Conservation (phyloP, 495 filamentous ascomycete species). For the Glutinoglossum americanum region DNA sequence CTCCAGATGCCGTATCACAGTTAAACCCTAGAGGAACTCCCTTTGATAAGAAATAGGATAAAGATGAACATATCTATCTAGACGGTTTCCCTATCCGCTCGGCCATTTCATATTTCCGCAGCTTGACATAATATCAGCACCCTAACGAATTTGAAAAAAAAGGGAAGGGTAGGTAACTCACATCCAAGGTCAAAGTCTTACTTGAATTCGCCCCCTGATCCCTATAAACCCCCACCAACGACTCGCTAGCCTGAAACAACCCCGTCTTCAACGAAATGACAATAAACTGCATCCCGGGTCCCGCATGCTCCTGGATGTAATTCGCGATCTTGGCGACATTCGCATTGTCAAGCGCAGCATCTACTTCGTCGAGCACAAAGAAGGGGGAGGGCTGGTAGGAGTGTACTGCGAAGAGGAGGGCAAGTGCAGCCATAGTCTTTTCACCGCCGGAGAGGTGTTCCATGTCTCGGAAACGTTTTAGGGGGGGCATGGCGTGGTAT, state of each 20-base stretch:
- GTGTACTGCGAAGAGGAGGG: conserved; percentile 88
- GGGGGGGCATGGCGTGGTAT: conserved; percentile 94
- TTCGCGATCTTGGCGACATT: conserved; percentile 89
- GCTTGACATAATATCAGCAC: not conserved
- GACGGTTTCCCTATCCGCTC: not conserved
- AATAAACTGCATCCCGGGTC: conserved; percentile 97
- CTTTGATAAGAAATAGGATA: too few relatives aligned
- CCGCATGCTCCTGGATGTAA: conserved; percentile 83
- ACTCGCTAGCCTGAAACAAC: conserved; percentile 84
- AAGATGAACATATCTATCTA: not conserved
- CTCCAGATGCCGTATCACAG: too few relatives aligned
- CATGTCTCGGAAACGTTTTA: conserved; percentile 98
- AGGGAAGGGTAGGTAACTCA: too few relatives aligned
- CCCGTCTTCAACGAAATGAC: conserved; percentile 90
- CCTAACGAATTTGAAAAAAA: not conserved
- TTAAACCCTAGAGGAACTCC: too few relatives aligned
- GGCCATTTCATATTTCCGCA: not conserved
- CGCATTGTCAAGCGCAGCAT: conserved; percentile 89
- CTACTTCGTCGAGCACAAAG: conserved; percentile 96
- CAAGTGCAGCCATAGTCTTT: conserved; percentile 96
- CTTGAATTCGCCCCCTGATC: conserved; percentile 85
- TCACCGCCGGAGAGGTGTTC: conserved; percentile 93
- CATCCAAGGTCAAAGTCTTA: conserved; percentile 77
- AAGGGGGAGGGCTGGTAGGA: conserved; percentile 85
- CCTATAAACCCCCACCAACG: conserved; percentile 80